Evolutionary conservation across 2,329 filamentous ascomycete genomes (phyloP).

Genomic region (Neopestalotiopsis rosae): DNA sequence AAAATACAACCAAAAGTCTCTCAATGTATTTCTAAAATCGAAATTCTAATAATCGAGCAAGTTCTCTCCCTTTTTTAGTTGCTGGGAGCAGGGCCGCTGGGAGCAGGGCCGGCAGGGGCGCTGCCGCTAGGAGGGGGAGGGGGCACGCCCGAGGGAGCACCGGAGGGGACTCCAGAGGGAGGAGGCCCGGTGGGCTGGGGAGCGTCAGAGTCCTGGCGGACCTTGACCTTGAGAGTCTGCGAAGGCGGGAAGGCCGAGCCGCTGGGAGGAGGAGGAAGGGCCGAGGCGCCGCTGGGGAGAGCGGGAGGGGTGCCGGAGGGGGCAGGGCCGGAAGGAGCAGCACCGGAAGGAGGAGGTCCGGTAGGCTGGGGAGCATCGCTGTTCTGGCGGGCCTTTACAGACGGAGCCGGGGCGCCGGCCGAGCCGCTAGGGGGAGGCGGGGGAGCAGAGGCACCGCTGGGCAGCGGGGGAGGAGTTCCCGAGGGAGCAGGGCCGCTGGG

Average conservation of each 20-base stretch:
- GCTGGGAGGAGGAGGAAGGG: not conserved
- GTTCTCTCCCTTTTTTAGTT: not conserved
- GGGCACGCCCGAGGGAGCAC: not conserved
- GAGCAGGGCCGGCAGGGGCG: constrained; percentile 1
- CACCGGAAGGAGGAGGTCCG: not conserved
- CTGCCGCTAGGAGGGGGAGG: constrained; percentile 4
- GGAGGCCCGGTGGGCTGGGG: not conserved
- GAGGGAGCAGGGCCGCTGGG: not conserved
- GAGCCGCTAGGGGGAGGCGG: not conserved
- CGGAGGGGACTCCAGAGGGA: not conserved
- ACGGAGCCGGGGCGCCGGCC: not conserved
- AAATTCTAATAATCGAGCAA: not conserved
- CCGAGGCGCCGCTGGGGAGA: not conserved
- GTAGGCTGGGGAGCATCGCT: not conserved
- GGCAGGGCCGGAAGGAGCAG: not conserved
- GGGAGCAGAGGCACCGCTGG: not conserved
- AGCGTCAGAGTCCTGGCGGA: not conserved
- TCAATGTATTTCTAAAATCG: not conserved
- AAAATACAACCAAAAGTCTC: not conserved
- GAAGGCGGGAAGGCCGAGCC: not conserved
- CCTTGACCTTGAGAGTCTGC: not conserved
- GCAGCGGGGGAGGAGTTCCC: not conserved
- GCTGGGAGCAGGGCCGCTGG: constrained; percentile 4
- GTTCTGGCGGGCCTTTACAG: not conserved
- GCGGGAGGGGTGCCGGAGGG: not conserved